Percentiles rank a stretch among this genome's conserved stretches.
Conservation (phyloP, 768 basidiomycete genomes). For the Suillus occidentalis region DNA sequence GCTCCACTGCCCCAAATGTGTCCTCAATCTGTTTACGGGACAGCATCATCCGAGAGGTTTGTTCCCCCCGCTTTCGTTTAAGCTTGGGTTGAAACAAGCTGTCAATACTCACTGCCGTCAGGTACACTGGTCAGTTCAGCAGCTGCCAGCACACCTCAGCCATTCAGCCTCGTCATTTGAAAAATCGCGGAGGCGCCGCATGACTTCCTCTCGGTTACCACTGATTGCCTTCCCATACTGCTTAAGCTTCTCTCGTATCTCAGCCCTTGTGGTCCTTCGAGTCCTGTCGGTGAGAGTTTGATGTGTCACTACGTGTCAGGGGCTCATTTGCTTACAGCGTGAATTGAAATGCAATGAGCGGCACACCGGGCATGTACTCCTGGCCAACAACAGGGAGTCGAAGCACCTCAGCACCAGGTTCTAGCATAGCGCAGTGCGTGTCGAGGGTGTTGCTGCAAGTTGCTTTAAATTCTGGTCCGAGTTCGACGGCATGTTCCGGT, state of each 20-base stretch:
- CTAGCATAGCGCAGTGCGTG: background rate
- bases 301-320: background rate
- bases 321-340: background rate
- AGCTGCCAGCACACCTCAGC: constrained; percentile 10
- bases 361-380: background rate
- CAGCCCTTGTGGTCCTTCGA: background rate
- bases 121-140: no score
- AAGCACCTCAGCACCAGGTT: background rate
- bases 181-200: constrained; percentile 12
- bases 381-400: background rate
- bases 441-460: no score
- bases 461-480: no score
- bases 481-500: no score
- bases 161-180: constrained; percentile 14
- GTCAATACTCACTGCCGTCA: no score
- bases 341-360: background rate
- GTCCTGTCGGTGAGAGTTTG: background rate
- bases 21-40: background rate
- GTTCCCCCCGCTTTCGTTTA: background rate
- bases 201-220: constrained; percentile 12
- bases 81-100: constrained; percentile 6
- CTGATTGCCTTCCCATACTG: constrained; percentile 9
- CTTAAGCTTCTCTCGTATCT: background rate
- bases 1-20: background rate
- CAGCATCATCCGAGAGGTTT: background rate